Percentiles rank a stretch among this genome's conserved stretches.
These are phyloP conservation scores for Cladosporium sp. DNA, from an alignment of 2,329 filamentous ascomycete species.

Conservation along the genomic window DNA sequence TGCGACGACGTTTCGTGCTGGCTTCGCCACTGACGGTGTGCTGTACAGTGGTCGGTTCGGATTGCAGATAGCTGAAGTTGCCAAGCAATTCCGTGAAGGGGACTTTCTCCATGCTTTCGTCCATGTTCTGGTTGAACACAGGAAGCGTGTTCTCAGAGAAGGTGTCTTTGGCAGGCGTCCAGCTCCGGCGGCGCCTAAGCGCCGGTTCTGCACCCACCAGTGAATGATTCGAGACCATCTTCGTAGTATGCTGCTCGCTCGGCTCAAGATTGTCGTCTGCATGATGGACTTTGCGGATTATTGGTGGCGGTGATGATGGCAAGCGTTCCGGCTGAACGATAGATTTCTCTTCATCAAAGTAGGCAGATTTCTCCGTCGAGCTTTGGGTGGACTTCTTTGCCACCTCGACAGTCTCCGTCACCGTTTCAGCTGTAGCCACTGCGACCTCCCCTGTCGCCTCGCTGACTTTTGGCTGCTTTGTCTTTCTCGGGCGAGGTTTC, in stretches of 20 bases:
- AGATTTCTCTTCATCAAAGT: slow-evolving; percentile 13
- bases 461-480: slow-evolving; percentile 22
- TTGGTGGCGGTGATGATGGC: background rate
- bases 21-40: slow-evolving; percentile 13
- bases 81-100: slow-evolving; percentile 11
- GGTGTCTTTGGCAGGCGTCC: slow-evolving; percentile 22
- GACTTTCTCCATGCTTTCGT: background rate
- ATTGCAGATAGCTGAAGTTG: slow-evolving; percentile 8
- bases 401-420: background rate
- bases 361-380: slow-evolving; percentile 17
- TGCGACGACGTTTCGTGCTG: slow-evolving; percentile 25
- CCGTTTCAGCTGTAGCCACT: slow-evolving; percentile 10
- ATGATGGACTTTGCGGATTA: background rate
- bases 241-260: background rate
- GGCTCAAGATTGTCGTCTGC: background rate
- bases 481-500: slow-evolving; percentile 6
- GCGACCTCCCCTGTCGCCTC: slow-evolving; percentile 21
- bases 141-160: background rate
- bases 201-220: slow-evolving; percentile 3
- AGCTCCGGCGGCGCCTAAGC: slow-evolving; percentile 22
- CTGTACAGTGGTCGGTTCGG: background rate
- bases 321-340: background rate
- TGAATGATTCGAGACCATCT: background rate
- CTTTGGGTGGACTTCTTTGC: background rate
- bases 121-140: background rate